phyloP scores from a whole-genome alignment of 139 green algal species.

The Eudorina sp. region DNA sequence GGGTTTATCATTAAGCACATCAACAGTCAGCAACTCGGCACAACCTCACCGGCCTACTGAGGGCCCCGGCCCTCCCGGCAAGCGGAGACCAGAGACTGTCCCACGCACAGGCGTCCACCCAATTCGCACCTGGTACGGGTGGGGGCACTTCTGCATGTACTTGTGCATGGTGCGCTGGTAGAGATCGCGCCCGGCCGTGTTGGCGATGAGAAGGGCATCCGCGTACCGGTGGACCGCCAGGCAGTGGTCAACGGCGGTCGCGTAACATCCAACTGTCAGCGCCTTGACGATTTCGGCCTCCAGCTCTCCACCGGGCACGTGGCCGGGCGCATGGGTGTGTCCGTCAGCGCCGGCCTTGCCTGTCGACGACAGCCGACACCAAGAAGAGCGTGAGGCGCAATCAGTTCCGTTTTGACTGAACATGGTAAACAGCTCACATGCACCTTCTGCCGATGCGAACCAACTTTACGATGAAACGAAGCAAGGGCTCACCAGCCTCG shows the following conservation, averaged over 20 bases:
- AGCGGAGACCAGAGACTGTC: too few species aligned
- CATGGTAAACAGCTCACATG: too few species aligned
- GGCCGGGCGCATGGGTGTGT: conserved; percentile 30
- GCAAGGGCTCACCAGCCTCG: conserved; percentile 23
- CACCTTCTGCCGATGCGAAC: too few species aligned
- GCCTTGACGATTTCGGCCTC: conserved; percentile 89
- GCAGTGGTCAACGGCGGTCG: conserved; percentile 88
- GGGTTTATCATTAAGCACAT: too few species aligned
- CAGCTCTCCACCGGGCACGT: conserved; percentile 49
- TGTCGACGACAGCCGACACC: not conserved
- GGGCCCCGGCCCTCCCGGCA: too few species aligned
- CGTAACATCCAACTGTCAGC: conserved; percentile 94
- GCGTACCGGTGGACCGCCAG: conserved; percentile 87
- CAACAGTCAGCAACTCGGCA: too few species aligned
- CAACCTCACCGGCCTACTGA: too few species aligned
- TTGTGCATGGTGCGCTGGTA: conserved; percentile 74
- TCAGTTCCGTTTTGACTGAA: too few species aligned
- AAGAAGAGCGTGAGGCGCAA: too few species aligned
- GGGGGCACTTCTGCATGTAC: conserved; percentile 86
- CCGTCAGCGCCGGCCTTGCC: not conserved
- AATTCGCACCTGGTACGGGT: conserved; percentile 80
- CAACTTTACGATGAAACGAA: too few species aligned
- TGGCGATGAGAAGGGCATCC: conserved; percentile 95
- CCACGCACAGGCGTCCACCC: too few species aligned
- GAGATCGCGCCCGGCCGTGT: conserved; percentile 68